phyloP scores from a whole-genome alignment of 164 flowering plant species.

The Annona squamosa region DNA sequence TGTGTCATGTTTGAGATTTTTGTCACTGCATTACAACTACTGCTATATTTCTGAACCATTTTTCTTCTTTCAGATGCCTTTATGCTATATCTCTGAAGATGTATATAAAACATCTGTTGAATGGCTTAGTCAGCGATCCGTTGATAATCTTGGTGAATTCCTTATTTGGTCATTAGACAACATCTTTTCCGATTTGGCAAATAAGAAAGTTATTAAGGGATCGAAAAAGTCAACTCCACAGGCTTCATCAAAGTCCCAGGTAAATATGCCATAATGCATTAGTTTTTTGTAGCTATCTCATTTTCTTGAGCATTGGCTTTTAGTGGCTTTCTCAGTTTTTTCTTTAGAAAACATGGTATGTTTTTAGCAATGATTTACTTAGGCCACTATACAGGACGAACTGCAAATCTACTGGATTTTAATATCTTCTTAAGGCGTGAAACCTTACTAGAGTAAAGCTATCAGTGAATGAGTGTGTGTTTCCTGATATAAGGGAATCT shows the following conservation, averaged over 20 bases:
- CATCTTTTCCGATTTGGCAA: slow-evolving; percentile 62
- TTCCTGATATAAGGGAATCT: too few species aligned
- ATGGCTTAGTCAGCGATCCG: slow-evolving; percentile 63
- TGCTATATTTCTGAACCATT: neutral
- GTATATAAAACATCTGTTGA: slow-evolving; percentile 79
- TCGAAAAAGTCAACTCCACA: slow-evolving; percentile 60
- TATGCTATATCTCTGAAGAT: slow-evolving; percentile 62
- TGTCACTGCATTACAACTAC: too few species aligned
- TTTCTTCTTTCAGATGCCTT: slow-evolving; percentile 50
- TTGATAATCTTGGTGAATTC: slow-evolving; percentile 63
- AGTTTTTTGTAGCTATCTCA: neutral
- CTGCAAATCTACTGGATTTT: too few species aligned
- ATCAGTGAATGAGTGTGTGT: too few species aligned
- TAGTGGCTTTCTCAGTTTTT: too few species aligned
- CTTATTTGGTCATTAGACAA: slow-evolving; percentile 60
- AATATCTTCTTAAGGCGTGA: too few species aligned
- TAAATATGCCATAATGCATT: slow-evolving; percentile 10
- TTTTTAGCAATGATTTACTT: too few species aligned
- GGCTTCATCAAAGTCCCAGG: slow-evolving; percentile 79
- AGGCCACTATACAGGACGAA: too few species aligned
- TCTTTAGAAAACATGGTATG: too few species aligned
- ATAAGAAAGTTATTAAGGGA: slow-evolving; percentile 56
- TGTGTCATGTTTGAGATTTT: too few species aligned
- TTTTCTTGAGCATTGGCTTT: neutral
- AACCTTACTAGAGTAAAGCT: too few species aligned